Conservation (phyloP, 495 filamentous ascomycete species). For the Pyronema omphalodes region DNA sequence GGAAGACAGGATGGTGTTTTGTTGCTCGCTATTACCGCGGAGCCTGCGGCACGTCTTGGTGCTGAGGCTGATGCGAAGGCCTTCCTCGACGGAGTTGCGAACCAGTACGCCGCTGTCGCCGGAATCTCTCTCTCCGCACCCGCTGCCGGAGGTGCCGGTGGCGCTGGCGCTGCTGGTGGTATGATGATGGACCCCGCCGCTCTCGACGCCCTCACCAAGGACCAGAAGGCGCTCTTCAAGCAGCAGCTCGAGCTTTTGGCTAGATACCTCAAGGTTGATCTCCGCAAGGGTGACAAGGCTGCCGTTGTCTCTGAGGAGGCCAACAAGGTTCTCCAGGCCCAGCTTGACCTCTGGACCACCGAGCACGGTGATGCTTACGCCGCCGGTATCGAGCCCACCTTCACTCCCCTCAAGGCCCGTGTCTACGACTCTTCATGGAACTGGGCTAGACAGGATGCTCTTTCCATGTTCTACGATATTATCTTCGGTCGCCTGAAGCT, state of each 20-base stretch:
- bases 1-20: constrained; percentile 87
- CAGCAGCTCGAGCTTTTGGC: constrained; percentile 91
- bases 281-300: constrained; percentile 86
- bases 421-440: constrained; percentile 99
- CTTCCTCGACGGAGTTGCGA: constrained; percentile 67
- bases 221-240: constrained; percentile 86
- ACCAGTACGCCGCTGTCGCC: constrained; percentile 73
- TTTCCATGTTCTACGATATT: constrained; percentile 98
- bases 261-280: constrained; percentile 89
- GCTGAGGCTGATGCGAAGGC: constrained; percentile 81
- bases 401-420: constrained; percentile 81
- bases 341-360: constrained; percentile 82
- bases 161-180: constrained; percentile 45
- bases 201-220: constrained; percentile 89
- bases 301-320: constrained; percentile 67
- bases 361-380: constrained; percentile 97
- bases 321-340: constrained; percentile 67
- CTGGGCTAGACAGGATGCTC: constrained; percentile 92
- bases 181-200: constrained; percentile 99
- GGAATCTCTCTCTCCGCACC: constrained; percentile 69
- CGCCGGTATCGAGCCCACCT: constrained; percentile 79
- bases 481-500: constrained; percentile 88
- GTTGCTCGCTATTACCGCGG: constrained; percentile 76
- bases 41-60: constrained; percentile 71
- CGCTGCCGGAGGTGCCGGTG: constrained; percentile 53